Conservation (phyloP, 345 rosid species). For the Lenwebbia sp. region DNA sequence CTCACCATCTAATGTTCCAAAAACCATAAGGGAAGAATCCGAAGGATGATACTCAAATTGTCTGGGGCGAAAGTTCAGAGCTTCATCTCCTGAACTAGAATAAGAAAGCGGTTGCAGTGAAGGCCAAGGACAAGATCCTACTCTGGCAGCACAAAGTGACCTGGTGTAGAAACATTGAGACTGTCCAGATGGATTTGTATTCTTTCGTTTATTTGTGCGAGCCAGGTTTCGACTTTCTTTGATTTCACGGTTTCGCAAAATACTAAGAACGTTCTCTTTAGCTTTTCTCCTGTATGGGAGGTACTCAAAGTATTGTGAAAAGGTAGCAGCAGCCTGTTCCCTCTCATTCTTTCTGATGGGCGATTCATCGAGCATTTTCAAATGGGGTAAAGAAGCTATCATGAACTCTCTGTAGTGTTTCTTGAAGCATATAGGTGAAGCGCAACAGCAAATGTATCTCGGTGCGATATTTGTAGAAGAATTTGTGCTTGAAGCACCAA, state of each 20-base stretch:
- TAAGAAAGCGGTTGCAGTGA: constrained; percentile 53
- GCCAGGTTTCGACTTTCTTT: constrained; percentile 25
- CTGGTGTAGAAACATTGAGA: constrained; percentile 53
- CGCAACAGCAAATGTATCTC: constrained; percentile 43
- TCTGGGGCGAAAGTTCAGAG: constrained; percentile 60
- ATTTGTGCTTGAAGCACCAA: constrained; percentile 12
- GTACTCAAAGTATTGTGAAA: constrained; percentile 55
- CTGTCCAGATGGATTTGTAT: constrained; percentile 20
- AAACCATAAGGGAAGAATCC: constrained; percentile 63
- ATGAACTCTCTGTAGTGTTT: constrained; percentile 81
- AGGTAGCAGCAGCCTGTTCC: constrained; percentile 48
- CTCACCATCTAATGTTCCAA: constrained; percentile 93
- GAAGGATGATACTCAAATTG: constrained; percentile 96
- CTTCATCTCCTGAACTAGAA: constrained; percentile 30
- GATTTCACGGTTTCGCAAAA: constrained; percentile 69
- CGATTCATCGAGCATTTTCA: constrained; percentile 67
- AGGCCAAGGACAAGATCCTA: constrained; percentile 82
- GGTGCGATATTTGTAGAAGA: constrained; percentile 28
- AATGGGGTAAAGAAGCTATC: constrained; percentile 68
- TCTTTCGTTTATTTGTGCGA: constrained; percentile 12
- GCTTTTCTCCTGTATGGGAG: constrained; percentile 62
- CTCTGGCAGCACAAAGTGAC: constrained; percentile 85
- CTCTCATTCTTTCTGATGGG: constrained; percentile 58
- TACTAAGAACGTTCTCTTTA: constrained; percentile 59
- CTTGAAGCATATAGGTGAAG: constrained; percentile 86